Evolutionary conservation across 345 rosid species (phyloP).

Genomic region (Odontarrhena argentea): DNA sequence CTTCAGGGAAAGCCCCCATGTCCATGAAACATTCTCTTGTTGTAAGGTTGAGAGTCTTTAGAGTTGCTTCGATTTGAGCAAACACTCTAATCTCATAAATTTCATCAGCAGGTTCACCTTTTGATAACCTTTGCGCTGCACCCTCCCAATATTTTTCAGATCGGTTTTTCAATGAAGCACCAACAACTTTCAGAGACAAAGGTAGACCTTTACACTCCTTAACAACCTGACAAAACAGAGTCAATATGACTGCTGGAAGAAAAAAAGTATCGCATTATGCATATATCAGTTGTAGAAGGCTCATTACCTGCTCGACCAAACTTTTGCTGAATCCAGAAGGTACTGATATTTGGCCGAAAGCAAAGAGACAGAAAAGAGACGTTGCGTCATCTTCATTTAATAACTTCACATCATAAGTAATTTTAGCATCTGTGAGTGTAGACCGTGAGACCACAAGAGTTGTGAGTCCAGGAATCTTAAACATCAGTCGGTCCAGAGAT

Average conservation of each 20-base stretch:
- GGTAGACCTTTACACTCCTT: constrained; percentile 90
- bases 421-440: constrained; percentile 48
- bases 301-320: constrained; percentile 73
- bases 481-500: constrained; percentile 62
- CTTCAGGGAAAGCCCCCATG: constrained; percentile 91
- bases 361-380: constrained; percentile 69
- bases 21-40: constrained; percentile 81
- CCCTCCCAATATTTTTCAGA: constrained; percentile 73
- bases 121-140: constrained; percentile 58
- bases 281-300: background rate
- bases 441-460: constrained; percentile 85
- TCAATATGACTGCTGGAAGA: constrained; percentile 13
- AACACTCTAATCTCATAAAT: constrained; percentile 72
- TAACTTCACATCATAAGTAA: constrained; percentile 61
- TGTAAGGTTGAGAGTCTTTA: constrained; percentile 52
- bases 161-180: constrained; percentile 66
- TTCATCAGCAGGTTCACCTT: constrained; percentile 78
- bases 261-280: background rate
- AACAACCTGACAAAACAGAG: constrained; percentile 54
- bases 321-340: constrained; percentile 54
- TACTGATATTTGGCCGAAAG: constrained; percentile 64
- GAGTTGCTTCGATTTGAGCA: constrained; percentile 67
- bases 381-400: constrained; percentile 64
- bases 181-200: constrained; percentile 87
- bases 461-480: constrained; percentile 50